Percentiles rank a stretch among this genome's conserved stretches.
Conservation (phyloP, 441 rosid genomes). For the Populus hybrid region DNA sequence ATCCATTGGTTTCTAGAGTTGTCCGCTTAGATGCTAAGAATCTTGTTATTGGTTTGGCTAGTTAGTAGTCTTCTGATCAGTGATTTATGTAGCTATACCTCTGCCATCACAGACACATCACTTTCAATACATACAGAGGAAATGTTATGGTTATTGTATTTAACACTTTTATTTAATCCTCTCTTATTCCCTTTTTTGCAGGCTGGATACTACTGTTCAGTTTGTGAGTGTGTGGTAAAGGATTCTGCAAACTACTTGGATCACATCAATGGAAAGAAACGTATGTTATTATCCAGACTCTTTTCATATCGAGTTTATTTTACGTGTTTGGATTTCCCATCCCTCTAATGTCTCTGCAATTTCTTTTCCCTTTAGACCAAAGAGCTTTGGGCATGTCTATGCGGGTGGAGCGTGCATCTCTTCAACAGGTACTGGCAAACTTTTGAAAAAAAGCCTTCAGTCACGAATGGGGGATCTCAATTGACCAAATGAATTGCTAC, state of each 20-base stretch:
- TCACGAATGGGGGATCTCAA: not conserved
- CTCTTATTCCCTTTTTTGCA: slow-evolving; percentile 28
- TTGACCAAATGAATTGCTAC: not conserved
- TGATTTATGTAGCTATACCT: not conserved
- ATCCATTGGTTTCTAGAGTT: no score
- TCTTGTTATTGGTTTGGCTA: not conserved
- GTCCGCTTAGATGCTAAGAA: not conserved
- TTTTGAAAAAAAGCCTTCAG: not conserved
- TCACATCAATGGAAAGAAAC: slow-evolving; percentile 98
- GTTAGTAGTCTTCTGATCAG: not conserved
- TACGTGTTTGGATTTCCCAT: slow-evolving; percentile 1
- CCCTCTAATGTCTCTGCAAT: slow-evolving; percentile 11
- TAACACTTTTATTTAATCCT: not conserved
- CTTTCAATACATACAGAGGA: not conserved
- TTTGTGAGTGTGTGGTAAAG: slow-evolving; percentile 96
- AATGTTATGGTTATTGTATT: not conserved
- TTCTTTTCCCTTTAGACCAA: slow-evolving; percentile 61
- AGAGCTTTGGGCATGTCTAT: slow-evolving; percentile 99
- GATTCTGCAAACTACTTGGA: slow-evolving; percentile 99
- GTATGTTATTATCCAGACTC: slow-evolving; percentile 36
- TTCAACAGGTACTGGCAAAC: slow-evolving; percentile 53
- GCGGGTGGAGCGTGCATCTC: slow-evolving; percentile 94
- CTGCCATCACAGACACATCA: not conserved
- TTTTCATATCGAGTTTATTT: not conserved
- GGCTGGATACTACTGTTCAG: slow-evolving; percentile 97